Evolutionary conservation across 148 eudicot species (phyloP).

Genomic region (Chenopodium suecicum): DNA sequence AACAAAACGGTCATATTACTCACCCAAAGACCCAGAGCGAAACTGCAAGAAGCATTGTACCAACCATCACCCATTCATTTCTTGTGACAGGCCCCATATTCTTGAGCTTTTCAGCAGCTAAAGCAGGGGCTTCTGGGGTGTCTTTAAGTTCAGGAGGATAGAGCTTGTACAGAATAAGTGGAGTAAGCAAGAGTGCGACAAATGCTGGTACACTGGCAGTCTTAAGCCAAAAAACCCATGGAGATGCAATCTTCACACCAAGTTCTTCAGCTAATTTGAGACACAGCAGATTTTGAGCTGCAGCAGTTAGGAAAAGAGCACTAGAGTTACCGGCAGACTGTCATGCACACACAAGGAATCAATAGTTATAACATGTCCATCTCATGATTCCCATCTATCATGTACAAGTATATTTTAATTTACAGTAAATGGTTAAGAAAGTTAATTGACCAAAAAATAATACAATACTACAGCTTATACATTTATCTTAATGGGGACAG

Average conservation of each 20-base stretch:
- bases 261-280: slow-evolving; percentile 93
- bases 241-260: slow-evolving; percentile 69
- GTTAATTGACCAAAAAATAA: neutral
- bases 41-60: slow-evolving; percentile 95
- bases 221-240: slow-evolving; percentile 91
- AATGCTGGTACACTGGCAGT: slow-evolving; percentile 82
- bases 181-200: slow-evolving; percentile 66
- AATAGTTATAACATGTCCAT: slow-evolving; percentile 26
- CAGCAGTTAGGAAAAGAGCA: slow-evolving; percentile 99
- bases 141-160: slow-evolving; percentile 91
- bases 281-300: slow-evolving; percentile 96
- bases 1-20: slow-evolving; percentile 25
- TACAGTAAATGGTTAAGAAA: neutral
- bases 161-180: slow-evolving; percentile 69
- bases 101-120: slow-evolving; percentile 70
- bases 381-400: neutral
- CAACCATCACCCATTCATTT: slow-evolving; percentile 94
- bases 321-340: slow-evolving; percentile 98
- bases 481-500: no score
- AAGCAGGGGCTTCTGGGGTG: slow-evolving; percentile 94
- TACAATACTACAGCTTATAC: slow-evolving; percentile 2
- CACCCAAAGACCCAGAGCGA: slow-evolving; percentile 91
- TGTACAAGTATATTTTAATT: neutral
- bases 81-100: slow-evolving; percentile 88
- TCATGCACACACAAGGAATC: slow-evolving; percentile 48